Base-by-base conservation (phyloP, 495 filamentous ascomycete species). In the Acidomyces sp. region DNA sequence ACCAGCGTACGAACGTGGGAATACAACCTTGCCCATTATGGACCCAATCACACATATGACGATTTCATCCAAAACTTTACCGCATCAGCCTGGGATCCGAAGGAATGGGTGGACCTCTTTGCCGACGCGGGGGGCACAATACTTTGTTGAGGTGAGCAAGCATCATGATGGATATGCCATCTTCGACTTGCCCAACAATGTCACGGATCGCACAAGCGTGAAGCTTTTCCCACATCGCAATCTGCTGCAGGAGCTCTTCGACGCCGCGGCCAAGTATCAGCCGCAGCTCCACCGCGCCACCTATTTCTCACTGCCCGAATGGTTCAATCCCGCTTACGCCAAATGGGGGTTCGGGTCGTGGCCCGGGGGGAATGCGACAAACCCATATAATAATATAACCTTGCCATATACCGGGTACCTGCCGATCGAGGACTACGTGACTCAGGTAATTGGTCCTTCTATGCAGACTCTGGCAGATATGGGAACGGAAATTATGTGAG, bases 401-500 rank as follows among this genome's bases (percentile, higher is more conserved):
- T 53, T 67, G 30, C 65, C 70, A 1, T 75, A 75, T 48, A 66
- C 61, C 0, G 70, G 70, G 0, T 62, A 55, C 34, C 51, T 68
- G 0, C 56, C 63, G 2, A 51, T 68, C 1, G 33, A 42, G 10
- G 67, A 73, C 47, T 75, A 65, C 48, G 56, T 75, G 18, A 19
- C 50, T 0, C 66, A 71, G 39, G 44, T 71, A 19, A 68, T 72
- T 39, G 32, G 68, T 0, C 70, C 69, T 3, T 60, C 72, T 37
- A 73, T 74, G 69, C 46, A 64, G 4, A 63, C 59, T 0, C 55
- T 74, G 1, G 67, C 69, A 1, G 46, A 57, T 12, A 64, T 64
- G 52, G 59, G 55, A 4, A 69, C 64, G 0, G 71, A 75, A 28
- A 71, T 75, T 27, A 68, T 75, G 64, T 74, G 70, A 70, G 72